Evolutionary conservation across 345 rosid genomes (phyloP).

Genomic region (Pelargonium nanum): DNA sequence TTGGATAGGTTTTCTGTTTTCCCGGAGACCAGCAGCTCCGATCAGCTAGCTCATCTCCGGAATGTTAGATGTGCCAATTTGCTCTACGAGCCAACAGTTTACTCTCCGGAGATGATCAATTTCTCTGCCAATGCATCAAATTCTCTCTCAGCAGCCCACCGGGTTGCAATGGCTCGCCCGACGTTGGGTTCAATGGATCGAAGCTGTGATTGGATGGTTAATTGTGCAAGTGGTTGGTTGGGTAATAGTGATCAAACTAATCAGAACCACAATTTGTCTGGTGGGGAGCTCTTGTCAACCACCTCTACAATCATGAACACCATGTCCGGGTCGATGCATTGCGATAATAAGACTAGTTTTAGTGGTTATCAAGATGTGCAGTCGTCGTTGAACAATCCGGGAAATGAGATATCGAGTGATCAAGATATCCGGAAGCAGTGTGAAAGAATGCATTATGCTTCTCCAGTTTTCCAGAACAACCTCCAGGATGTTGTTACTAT

Average conservation of each 20-base stretch:
- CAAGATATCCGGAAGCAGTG: too few species aligned
- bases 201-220: slow-evolving; percentile 31
- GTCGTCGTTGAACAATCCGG: too few species aligned
- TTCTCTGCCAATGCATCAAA: slow-evolving; percentile 10
- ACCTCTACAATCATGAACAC: slow-evolving; percentile 17
- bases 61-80: slow-evolving; percentile 15
- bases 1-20: slow-evolving; percentile 14
- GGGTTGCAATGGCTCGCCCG: slow-evolving; percentile 7
- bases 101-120: slow-evolving; percentile 18
- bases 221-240: slow-evolving; percentile 27
- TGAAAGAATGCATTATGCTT: slow-evolving; percentile 10
- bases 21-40: slow-evolving; percentile 18
- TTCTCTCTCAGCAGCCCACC: not conserved
- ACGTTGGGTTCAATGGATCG: slow-evolving; percentile 19
- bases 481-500: slow-evolving; percentile 26
- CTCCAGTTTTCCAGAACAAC: slow-evolving; percentile 4
- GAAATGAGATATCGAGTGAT: slow-evolving; percentile 13
- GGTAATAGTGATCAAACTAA: slow-evolving; percentile 17
- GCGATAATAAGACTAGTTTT: slow-evolving; percentile 18
- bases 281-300: slow-evolving; percentile 31
- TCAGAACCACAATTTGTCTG: slow-evolving; percentile 22
- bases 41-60: slow-evolving; percentile 23
- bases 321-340: slow-evolving; percentile 17
- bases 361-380: too few species aligned
- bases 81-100: slow-evolving; percentile 13